Evolutionary conservation across 2,329 filamentous ascomycete genomes (phyloP), one percentile per base, ranked within the genome.

Genomic region (Alternaria postmessia): DNA sequence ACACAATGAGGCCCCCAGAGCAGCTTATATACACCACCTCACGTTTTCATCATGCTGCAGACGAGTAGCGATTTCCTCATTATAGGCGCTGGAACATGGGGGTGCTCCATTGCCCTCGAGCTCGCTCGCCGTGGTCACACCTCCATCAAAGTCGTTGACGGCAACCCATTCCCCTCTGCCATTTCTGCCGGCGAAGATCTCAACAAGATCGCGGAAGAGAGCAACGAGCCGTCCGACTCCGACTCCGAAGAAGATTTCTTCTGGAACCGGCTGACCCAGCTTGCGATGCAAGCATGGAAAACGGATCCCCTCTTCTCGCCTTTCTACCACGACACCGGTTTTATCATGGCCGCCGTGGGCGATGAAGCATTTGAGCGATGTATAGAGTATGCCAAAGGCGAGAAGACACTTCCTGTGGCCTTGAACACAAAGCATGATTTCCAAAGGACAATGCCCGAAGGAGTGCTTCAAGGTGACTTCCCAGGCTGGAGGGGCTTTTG

Each of bases 401-500:
- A 76, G 9, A 66, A 30, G 28, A 11, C 67, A 7, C 68, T 73
- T 5, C 78, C 72, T 14, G 34, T 46, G 8, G 75, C 62, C 6
- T 67, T 87, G 8, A 74, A 80, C 6, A 80, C 76, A 0, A 76
- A 80, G 1, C 79, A 81, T 30, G 80, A 83, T 14, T 86, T 86
- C 59, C 77, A 78, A 20, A 75, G 70, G 12, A 83, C 84, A 0
- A 86, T 86, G 85, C 83, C 84, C 1, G 58, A 79, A 9, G 84
- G 84, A 3, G 79, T 86, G 0, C 68, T 86, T 26, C 84, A 83
- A 1, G 83, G 84, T 3, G 72, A 80, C 0, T 84, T 86, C 46
- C 77, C 80, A 0, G 78, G 78, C 6, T 86, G 85, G 84, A 81
- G 81, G 64, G 84, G 84, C 11, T 85, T 81, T 66, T 79, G 79